Percentiles rank a stretch among this genome's conserved stretches.
Evolutionary conservation across 768 basidiomycete species (phyloP).

Genomic region (Amanita phalloides): DNA sequence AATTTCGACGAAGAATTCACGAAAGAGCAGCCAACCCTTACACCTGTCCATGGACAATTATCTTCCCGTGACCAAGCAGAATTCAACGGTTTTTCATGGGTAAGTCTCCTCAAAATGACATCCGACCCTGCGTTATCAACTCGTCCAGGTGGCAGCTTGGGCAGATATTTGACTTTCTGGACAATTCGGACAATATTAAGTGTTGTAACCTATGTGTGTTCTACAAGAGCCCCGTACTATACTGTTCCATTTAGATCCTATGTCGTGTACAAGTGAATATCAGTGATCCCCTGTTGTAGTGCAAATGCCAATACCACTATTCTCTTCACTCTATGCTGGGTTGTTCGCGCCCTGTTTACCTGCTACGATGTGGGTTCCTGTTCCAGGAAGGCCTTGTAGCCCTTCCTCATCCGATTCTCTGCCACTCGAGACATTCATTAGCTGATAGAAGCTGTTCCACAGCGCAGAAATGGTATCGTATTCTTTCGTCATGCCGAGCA

Average conservation of each 20-base stretch:
- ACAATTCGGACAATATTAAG: slow-evolving; percentile 14
- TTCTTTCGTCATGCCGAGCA: slow-evolving; percentile 85
- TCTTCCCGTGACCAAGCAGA: slow-evolving; percentile 87
- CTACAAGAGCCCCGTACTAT: slow-evolving; percentile 5
- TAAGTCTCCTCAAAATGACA: slow-evolving; percentile 16
- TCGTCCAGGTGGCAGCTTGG: slow-evolving; percentile 41
- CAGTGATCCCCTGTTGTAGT: slow-evolving; percentile 8
- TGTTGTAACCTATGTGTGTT: slow-evolving; percentile 22
- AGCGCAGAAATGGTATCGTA: slow-evolving; percentile 81
- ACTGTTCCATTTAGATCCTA: slow-evolving; percentile 4
- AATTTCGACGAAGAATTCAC: slow-evolving; percentile 99
- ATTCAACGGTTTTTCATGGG: slow-evolving; percentile 97
- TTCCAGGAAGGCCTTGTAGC: slow-evolving; percentile 47
- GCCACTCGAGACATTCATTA: slow-evolving; percentile 50
- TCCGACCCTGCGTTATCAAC: slow-evolving; percentile 5
- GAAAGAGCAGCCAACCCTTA: slow-evolving; percentile 90
- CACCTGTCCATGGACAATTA: slow-evolving; percentile 92
- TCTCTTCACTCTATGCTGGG: slow-evolving; percentile 11
- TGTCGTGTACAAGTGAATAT: slow-evolving; percentile 17
- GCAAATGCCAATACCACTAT: slow-evolving; percentile 1
- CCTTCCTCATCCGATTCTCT: slow-evolving; percentile 26
- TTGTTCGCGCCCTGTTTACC: slow-evolving; percentile 14
- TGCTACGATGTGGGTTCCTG: slow-evolving; percentile 55
- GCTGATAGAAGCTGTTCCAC: slow-evolving; percentile 71
- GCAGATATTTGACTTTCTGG: slow-evolving; percentile 36